These are phyloP conservation scores for Actinomortierella ambigua DNA, from an alignment of 371 early-diverging fungal genomes.

Conservation along the genomic window DNA sequence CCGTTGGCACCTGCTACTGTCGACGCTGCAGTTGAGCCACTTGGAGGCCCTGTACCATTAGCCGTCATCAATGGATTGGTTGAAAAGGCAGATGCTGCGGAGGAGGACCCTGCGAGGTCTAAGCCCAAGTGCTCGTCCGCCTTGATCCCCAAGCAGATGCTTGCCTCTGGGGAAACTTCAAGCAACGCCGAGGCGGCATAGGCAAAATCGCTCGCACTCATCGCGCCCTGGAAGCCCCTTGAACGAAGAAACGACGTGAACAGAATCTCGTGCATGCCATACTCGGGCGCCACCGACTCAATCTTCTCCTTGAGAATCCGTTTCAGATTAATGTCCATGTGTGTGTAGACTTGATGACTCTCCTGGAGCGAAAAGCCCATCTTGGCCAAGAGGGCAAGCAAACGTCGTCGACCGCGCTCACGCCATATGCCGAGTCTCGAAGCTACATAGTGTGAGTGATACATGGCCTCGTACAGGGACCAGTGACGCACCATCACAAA, in stretches of 20 bases:
- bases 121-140: conserved; percentile 12
- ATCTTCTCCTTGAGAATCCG: conserved; percentile 67
- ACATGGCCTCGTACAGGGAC: conserved; percentile 88
- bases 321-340: conserved; percentile 83
- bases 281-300: conserved; percentile 73
- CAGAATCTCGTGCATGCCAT: conserved; percentile 75
- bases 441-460: conserved; percentile 83
- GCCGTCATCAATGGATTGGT: too few species aligned
- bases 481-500: conserved; percentile 91
- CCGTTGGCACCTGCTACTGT: conserved; percentile 8
- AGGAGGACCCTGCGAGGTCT: too few species aligned
- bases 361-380: conserved; percentile 83
- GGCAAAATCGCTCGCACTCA: conserved; percentile 86
- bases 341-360: conserved; percentile 72
- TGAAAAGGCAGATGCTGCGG: too few species aligned
- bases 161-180: conserved; percentile 60
- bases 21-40: not conserved
- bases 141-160: conserved; percentile 50
- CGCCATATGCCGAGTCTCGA: conserved; percentile 88
- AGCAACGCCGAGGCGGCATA: conserved; percentile 79
- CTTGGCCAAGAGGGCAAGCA: conserved; percentile 83
- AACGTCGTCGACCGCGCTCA: conserved; percentile 74
- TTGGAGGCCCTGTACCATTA: conserved; percentile 1
- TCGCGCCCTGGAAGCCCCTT: conserved; percentile 74
- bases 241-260: conserved; percentile 83